These are phyloP conservation scores for Picochlorum sp. DNA, from an alignment of 139 green algal genomes.

Conservation along the genomic window DNA sequence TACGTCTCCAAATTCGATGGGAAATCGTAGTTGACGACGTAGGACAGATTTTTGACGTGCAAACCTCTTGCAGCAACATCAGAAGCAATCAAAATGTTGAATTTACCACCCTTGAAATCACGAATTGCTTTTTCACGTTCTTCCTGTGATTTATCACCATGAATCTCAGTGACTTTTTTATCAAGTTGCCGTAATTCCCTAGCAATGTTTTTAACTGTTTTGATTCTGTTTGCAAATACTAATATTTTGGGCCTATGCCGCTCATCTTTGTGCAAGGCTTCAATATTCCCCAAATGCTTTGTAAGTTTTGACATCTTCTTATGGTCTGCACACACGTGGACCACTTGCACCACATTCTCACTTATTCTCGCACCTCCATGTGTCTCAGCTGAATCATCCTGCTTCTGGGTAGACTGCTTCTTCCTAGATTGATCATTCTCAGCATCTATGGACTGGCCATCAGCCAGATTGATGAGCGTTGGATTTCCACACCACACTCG, in stretches of 20 bases:
- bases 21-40: constrained; percentile 89
- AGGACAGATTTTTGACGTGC: constrained; percentile 67
- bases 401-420: constrained; percentile 34
- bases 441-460: background rate
- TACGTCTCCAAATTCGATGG: constrained; percentile 77
- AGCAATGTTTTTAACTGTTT: constrained; percentile 51
- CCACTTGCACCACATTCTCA: constrained; percentile 47
- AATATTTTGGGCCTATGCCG: constrained; percentile 62
- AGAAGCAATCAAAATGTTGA: constrained; percentile 70
- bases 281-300: constrained; percentile 52
- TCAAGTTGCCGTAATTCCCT: constrained; percentile 19
- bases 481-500: constrained; percentile 5
- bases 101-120: constrained; percentile 61
- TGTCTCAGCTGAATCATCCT: background rate
- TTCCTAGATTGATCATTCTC: background rate
- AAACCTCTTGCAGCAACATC: constrained; percentile 76
- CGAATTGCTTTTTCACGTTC: constrained; percentile 62
- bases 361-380: background rate
- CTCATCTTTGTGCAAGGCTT: constrained; percentile 13
- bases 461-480: background rate
- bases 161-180: constrained; percentile 50
- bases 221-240: constrained; percentile 84
- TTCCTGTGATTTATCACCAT: constrained; percentile 64
- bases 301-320: constrained; percentile 69
- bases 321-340: constrained; percentile 82